Evolutionary conservation across 805 yeast genomes (phyloP), one percentile per base, ranked within the genome.

Genomic region (Saccharomycopsis fodiens): DNA sequence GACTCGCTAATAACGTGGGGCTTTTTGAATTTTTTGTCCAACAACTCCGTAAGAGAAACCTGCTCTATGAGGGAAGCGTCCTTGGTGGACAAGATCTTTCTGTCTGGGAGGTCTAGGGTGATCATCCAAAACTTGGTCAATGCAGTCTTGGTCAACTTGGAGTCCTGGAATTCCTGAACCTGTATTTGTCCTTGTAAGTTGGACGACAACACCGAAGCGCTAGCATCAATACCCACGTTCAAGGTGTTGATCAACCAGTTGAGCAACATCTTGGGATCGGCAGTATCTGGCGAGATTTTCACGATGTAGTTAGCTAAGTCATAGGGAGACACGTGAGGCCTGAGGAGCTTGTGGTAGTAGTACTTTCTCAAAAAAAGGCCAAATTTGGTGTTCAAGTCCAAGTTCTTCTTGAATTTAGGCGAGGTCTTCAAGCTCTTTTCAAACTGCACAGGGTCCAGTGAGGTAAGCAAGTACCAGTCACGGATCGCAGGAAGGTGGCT

Each of bases 321-420:
- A 56, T 77, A 82, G 1, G 86, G 80, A 0, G 91, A 78, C 2
- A 83, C 67, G 54, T 82, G 86, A 2, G 70, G 59, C 52, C 72
- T 76, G 59, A 78, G 78, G 19, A 84, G 65, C 35, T 63, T 62
- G 0, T 71, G 63, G 3, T 81, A 82, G 89, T 91, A 85, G 7
- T 82, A 40, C 52, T 78, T 82, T 48, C 81, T 68, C 0, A 74
- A 54, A 17, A 82, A 57, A 3, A 67, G 50, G 0, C 78, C 67
- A 31, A 82, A 58, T 48, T 71, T 61, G 35, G 59, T 58, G 8
- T 66, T 63, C n/a, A 80, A 57, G 21, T 68, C 70, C 3, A 57
- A 56, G 12, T 54, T 52, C 1, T 56, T 43, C 1, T 51, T 42
- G 2, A 50, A 35, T 3, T 50, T 47, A 3, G 52, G 45, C 6